A percentile compares a stretch with the other conserved stretches of the same genome.
These are phyloP conservation scores for Mortierella hygrophila DNA, from an alignment of 192 early-diverging fungal genomes.

Conservation along the genomic window DNA sequence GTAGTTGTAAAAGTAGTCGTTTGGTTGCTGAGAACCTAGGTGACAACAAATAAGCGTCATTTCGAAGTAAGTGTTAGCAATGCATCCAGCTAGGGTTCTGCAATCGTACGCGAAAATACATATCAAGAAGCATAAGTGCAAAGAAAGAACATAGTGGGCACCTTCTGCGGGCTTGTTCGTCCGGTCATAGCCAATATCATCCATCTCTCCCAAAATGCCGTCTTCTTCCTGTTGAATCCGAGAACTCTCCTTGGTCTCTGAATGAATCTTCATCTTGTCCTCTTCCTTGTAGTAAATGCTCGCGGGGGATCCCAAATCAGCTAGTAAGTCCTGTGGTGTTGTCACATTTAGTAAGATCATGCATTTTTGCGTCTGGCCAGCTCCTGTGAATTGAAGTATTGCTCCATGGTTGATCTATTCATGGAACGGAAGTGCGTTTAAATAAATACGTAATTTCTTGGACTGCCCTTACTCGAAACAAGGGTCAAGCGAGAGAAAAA, in stretches of 20 bases:
- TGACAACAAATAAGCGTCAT: background rate
- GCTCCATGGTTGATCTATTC: slow-evolving; percentile 58
- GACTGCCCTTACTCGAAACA: too few relatives aligned
- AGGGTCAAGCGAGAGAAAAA: background rate
- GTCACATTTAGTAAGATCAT: slow-evolving; percentile 64
- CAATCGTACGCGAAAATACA: background rate
- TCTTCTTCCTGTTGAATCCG: slow-evolving; percentile 40
- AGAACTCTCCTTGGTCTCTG: slow-evolving; percentile 41
- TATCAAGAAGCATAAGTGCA: background rate
- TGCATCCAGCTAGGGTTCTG: background rate
- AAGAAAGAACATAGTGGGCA: background rate
- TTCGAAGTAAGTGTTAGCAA: background rate
- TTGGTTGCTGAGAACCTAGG: slow-evolving; percentile 57
- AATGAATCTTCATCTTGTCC: slow-evolving; percentile 81
- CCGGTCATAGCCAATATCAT: slow-evolving; percentile 47
- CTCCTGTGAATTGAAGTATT: slow-evolving; percentile 53
- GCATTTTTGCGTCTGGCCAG: slow-evolving; percentile 36
- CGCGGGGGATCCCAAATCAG: slow-evolving; percentile 76
- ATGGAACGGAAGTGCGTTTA: background rate
- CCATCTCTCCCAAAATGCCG: slow-evolving; percentile 45
- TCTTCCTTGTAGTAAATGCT: slow-evolving; percentile 75
- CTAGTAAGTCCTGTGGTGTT: slow-evolving; percentile 77
- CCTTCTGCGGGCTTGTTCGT: slow-evolving; percentile 27
- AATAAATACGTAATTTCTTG: background rate
- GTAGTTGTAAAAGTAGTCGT: slow-evolving; percentile 85